These are phyloP conservation scores for Globisporangium megalacanthum DNA, from an alignment of 352 stramenopile genomes.

Conservation along the genomic window DNA sequence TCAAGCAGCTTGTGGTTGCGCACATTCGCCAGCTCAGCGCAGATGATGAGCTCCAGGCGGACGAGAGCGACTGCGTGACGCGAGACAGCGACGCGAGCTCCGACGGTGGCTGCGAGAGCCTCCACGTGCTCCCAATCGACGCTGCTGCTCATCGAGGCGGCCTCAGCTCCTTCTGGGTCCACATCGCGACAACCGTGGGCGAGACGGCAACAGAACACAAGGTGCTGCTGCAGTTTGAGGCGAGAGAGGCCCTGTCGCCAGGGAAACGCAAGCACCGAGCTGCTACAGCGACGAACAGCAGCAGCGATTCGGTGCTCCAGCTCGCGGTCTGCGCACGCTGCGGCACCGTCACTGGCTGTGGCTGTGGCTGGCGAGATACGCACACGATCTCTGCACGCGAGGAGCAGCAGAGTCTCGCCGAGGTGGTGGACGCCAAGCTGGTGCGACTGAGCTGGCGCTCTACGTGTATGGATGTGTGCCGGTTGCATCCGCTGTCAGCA, in stretches of 20 bases:
- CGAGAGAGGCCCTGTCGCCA: neutral
- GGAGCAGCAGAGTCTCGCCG: constrained; percentile 23
- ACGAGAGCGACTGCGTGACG: neutral
- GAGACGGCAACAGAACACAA: neutral
- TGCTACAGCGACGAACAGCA: neutral
- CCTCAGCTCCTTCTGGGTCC: constrained; percentile 3
- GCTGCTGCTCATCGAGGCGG: neutral
- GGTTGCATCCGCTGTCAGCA: neutral
- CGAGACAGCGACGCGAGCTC: too few relatives aligned
- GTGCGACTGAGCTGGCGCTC: constrained; percentile 8
- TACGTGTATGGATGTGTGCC: neutral
- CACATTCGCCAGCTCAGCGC: constrained; percentile 3
- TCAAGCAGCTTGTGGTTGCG: constrained; percentile 28
- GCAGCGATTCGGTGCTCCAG: constrained; percentile 3
- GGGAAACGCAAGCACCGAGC: neutral
- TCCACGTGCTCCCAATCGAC: constrained; percentile 1
- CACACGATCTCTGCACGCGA: constrained; percentile 17
- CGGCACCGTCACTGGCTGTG: constrained; percentile 9
- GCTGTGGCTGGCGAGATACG: constrained; percentile 21
- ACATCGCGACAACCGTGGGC: neutral
- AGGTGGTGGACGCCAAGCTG: constrained; percentile 23
- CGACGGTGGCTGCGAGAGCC: too few relatives aligned
- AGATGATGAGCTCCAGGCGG: neutral
- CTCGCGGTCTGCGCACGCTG: constrained; percentile 25
- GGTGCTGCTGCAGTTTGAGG: constrained; percentile 8